Percentiles rank a stretch among this genome's conserved stretches.
These are phyloP conservation scores for Gossypium gossypioides DNA, from an alignment of 441 rosid species.

Conservation along the genomic window DNA sequence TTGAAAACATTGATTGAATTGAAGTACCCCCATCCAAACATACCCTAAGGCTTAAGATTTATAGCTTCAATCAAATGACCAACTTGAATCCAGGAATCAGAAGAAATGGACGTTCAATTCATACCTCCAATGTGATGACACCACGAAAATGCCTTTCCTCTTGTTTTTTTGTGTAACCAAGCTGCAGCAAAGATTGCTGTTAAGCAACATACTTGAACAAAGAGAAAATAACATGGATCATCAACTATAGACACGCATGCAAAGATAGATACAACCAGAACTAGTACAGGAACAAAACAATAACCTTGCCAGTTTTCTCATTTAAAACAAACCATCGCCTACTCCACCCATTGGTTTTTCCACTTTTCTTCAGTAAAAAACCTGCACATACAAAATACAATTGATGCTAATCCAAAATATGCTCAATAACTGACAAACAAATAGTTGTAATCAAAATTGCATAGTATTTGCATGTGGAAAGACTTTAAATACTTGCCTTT, in stretches of 20 bases:
- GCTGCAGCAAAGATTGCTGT: constrained; percentile 39
- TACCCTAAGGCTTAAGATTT: too few species aligned
- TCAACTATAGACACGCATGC: background rate
- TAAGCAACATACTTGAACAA: constrained; percentile 9
- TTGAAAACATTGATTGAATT: too few species aligned
- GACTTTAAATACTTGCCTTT: background rate
- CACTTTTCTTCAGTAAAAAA: constrained; percentile 78
- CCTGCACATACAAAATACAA: constrained; percentile 35
- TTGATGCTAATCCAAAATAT: background rate
- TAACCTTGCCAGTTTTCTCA: constrained; percentile 93
- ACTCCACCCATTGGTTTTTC: constrained; percentile 87
- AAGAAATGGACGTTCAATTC: background rate
- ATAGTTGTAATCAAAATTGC: background rate
- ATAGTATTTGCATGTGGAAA: constrained; percentile 15
- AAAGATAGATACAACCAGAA: background rate
- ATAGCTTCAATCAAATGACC: too few species aligned
- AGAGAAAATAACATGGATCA: background rate
- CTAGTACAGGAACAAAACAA: constrained; percentile 12
- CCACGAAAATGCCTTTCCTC: constrained; percentile 93
- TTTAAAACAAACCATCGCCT: constrained; percentile 94
- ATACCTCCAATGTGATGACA: constrained; percentile 84
- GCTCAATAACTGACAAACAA: background rate
- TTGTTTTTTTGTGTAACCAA: constrained; percentile 91
- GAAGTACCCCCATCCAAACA: too few species aligned
- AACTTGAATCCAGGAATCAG: background rate